phyloP scores from a whole-genome alignment of 2,329 filamentous ascomycete species.

The Zalaria obscura region DNA sequence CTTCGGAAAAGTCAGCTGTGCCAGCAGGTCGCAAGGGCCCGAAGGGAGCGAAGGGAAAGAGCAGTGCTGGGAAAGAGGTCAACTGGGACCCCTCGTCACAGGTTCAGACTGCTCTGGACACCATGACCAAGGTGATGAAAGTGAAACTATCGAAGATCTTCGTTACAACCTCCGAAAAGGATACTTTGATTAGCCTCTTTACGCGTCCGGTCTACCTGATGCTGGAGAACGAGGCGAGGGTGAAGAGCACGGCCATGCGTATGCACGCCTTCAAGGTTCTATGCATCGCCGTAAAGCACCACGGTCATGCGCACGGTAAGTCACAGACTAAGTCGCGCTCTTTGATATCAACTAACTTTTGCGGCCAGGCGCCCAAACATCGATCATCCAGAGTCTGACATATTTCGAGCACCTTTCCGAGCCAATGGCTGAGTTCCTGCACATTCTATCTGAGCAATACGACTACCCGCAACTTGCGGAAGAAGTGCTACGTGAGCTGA shows the following conservation, averaged over 20 bases:
- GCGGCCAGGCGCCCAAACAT: conserved; percentile 75
- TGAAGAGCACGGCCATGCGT: conserved; percentile 75
- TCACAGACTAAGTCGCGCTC: neutral
- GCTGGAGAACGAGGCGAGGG: conserved; percentile 82
- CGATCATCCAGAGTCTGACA: conserved; percentile 91
- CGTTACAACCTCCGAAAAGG: conserved; percentile 86
- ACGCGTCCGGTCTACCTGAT: conserved; percentile 89
- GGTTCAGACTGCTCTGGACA: conserved; percentile 75
- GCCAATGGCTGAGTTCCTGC: conserved; percentile 95
- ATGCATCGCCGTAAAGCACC: conserved; percentile 92
- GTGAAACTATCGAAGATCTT: conserved; percentile 88
- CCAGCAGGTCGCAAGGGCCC: conserved; percentile 60
- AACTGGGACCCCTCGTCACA: conserved; percentile 82
- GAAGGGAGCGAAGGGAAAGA: conserved; percentile 59
- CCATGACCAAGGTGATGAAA: conserved; percentile 92
- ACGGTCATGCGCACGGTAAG: conserved; percentile 87
- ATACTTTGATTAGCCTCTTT: conserved; percentile 85
- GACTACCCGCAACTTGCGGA: conserved; percentile 92
- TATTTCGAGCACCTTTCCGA: conserved; percentile 99
- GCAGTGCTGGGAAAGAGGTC: conserved; percentile 49
- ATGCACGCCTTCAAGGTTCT: conserved; percentile 98
- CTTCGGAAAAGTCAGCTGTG: conserved; percentile 64
- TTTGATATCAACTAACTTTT: conserved; percentile 14
- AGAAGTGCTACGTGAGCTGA: conserved; percentile 84
- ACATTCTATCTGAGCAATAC: conserved; percentile 93